Evolutionary conservation across 192 early-diverging fungal genomes (phyloP), one percentile per base, ranked within the genome.

Genomic region (Globomyces pollinis-pini): DNA sequence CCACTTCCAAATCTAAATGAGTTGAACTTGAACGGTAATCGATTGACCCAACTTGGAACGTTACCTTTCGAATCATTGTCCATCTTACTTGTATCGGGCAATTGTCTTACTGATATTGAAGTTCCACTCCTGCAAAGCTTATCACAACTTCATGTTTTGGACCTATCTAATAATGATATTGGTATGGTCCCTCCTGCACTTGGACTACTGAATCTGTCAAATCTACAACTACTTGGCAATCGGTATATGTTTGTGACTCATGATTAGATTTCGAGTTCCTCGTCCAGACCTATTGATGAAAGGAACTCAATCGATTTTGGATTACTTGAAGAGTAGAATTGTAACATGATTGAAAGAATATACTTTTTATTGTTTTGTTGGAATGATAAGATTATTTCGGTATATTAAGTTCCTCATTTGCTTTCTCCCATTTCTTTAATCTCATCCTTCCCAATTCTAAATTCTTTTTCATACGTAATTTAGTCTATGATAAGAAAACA

Each of bases 81-180:
- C n/a, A 15, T 33, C 6, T 23, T 57, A 15, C 23, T 57, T 15
- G 3, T 26, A 23, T 36, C 55, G 11, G 29, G 23, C 20, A 57
- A 57, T 39, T 12, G 8, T 26, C 24, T 57, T 30, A 3, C 55
- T 28, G 53, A 39, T 1, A 57, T 57, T 24, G 16, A 41, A 4
- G 38, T 57, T 18, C 38, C 53, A 24, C 3, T 55, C 2, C 31
- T 55, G 8, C 29, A 41, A 24, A 41, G 33, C 1, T 26, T 55
- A 21, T 11, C 18, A 29, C 29, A 57, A 6, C 51, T 70, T 13
- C 31, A 38, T 11, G 41, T 49, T 4, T 57, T 70, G n/a, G 69
- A 70, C 45, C 16, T 70, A 38, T 15, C 28, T 39, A 65, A 70
- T 36, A 70, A 70, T 39, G 23, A 31, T 8, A 66, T 70, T 18